A percentile compares a stretch with the other conserved stretches of the same genome.
Conservation (phyloP, 768 basidiomycete species). For the Agrocybe praecox region DNA sequence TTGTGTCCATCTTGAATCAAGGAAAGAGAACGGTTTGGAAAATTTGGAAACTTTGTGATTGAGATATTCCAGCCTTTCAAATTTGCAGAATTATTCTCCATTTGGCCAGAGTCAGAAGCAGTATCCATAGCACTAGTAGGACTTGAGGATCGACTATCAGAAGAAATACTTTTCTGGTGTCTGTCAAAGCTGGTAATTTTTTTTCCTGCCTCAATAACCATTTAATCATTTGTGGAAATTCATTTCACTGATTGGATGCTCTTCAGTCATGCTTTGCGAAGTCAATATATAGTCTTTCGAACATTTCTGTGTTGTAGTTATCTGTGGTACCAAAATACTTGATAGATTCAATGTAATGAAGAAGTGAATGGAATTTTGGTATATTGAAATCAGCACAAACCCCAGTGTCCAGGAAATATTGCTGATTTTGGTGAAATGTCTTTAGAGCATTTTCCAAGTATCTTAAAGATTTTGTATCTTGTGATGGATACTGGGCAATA, state of each 20-base stretch:
- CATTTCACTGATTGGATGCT: slow-evolving; percentile 25
- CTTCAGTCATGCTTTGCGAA: slow-evolving; percentile 34
- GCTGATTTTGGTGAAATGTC: not conserved
- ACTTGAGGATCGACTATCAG: not conserved
- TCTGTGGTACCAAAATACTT: slow-evolving; percentile 28
- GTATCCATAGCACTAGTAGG: not conserved
- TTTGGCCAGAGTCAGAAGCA: not conserved
- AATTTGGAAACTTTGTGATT: slow-evolving; percentile 11
- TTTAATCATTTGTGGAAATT: slow-evolving; percentile 36
- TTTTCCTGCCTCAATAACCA: slow-evolving; percentile 35
- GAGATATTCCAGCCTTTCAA: not conserved
- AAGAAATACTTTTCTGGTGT: not conserved
- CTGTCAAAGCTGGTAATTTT: slow-evolving; percentile 12
- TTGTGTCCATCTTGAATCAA: slow-evolving; percentile 13
- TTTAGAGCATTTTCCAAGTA: not conserved
- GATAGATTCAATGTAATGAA: slow-evolving; percentile 24
- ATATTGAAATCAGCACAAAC: slow-evolving; percentile 34
- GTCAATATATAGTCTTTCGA: slow-evolving; percentile 38
- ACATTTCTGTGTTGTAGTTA: slow-evolving; percentile 31
- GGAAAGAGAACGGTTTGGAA: slow-evolving; percentile 15
- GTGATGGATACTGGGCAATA: no score
- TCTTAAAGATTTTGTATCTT: not conserved
- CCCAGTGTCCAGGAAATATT: slow-evolving; percentile 17
- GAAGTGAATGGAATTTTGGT: slow-evolving; percentile 21
- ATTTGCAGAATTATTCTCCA: not conserved